Base-by-base conservation (phyloP, 495 filamentous ascomycete genomes). In the Penicillium odoratum region DNA sequence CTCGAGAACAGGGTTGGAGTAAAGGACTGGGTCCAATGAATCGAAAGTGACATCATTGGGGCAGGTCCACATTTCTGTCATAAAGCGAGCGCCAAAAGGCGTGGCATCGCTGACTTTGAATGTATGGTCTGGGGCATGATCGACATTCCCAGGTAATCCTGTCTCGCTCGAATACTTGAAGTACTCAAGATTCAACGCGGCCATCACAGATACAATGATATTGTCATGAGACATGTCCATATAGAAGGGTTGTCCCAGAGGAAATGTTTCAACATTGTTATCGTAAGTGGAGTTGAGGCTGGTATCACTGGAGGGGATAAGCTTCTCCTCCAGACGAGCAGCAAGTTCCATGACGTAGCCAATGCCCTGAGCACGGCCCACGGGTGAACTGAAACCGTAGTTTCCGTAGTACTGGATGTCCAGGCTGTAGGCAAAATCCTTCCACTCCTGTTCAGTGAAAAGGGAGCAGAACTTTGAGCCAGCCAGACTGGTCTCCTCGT, bases 311-410 rank as follows among this genome's bases (percentile, higher is more conserved):
- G 73, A 78, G 29, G 81, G 69, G 51, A 73, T 68, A 4, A 82
- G 73, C 57, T 83, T 80, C 59, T 80, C 73, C 53, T 80, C 58
- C 16, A 88, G 73, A 11, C 85, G 77, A 0, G 84, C 85, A 3
- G 84, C 69, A 28, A 86, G 72, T 69, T 88, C 85, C 50, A 84
- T 70, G 11, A 86, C 81, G 57, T 84, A 88, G 21, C 84, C 85
- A 48, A 87, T 81, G 3, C 84, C 85, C 21, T 85, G 77, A 15
- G 86, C 86, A 16, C 86, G 77, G 36, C 84, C 85, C 15, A 78
- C 79, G 0, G 84, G 79, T 5, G 83, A 83, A 15, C 81, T 81
- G 63, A 85, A 85, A 45, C 70, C 80, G 43, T 75, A 75, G 58
- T 79, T 71, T 18, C 83, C 83, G 53, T 81, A 79, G 70, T 85